These are phyloP conservation scores for Monilinia fructicola DNA, from an alignment of 2,329 filamentous ascomycete species.

Conservation along the genomic window DNA sequence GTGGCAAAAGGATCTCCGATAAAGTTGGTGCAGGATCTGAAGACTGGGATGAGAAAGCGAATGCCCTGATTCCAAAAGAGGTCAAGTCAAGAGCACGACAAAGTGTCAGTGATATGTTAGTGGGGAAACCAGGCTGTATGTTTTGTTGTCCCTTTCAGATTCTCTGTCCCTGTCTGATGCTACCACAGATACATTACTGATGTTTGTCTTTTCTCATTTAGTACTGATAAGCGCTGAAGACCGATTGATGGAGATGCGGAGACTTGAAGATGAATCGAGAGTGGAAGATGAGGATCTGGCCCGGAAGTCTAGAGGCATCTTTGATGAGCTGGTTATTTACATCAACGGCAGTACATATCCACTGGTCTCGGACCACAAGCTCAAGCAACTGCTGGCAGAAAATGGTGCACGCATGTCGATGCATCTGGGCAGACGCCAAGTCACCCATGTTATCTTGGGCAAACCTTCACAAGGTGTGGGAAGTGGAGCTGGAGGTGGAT, in stretches of 20 bases:
- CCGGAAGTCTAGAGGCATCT: slow-evolving; percentile 49
- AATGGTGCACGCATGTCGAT: slow-evolving; percentile 74
- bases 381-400: slow-evolving; percentile 73
- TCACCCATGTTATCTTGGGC: slow-evolving; percentile 85
- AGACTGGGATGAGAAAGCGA: slow-evolving; percentile 50
- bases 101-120: slow-evolving; percentile 56
- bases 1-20: slow-evolving; percentile 62
- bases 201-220: slow-evolving; percentile 17
- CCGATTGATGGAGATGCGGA: slow-evolving; percentile 41
- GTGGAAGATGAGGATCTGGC: slow-evolving; percentile 38
- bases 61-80: slow-evolving; percentile 47
- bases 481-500: slow-evolving; percentile 67
- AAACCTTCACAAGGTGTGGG: slow-evolving; percentile 48
- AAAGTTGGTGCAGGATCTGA: slow-evolving; percentile 63
- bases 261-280: slow-evolving; percentile 54
- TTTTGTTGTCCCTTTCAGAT: slow-evolving; percentile 20
- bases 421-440: slow-evolving; percentile 66
- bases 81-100: slow-evolving; percentile 35
- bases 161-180: slow-evolving; percentile 5
- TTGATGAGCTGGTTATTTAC: slow-evolving; percentile 72
- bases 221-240: slow-evolving; percentile 41
- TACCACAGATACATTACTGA: slow-evolving; percentile 24
- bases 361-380: slow-evolving; percentile 77
- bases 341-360: slow-evolving; percentile 87
- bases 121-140: slow-evolving; percentile 18